Evolutionary conservation across 2,329 filamentous ascomycete genomes (phyloP).

Genomic region (Rhynchosporium secalis): DNA sequence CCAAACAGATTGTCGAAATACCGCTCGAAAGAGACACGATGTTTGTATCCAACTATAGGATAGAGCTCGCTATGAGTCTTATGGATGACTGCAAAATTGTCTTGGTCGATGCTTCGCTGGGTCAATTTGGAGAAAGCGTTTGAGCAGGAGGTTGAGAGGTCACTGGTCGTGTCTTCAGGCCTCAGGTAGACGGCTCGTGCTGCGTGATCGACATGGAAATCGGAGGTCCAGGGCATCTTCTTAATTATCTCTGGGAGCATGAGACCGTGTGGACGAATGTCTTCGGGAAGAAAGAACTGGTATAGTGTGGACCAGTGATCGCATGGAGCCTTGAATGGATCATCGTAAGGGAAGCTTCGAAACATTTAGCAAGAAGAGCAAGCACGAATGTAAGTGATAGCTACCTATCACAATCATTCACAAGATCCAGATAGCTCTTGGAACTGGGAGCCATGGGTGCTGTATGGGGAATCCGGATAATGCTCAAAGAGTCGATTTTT

Average conservation of each 20-base stretch:
- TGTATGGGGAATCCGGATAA: neutral
- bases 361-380: neutral
- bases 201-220: constrained; percentile 42
- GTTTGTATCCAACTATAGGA: constrained; percentile 34
- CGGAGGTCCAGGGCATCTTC: constrained; percentile 49
- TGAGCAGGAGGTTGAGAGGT: constrained; percentile 41
- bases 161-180: constrained; percentile 30
- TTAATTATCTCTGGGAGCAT: constrained; percentile 48
- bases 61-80: constrained; percentile 47
- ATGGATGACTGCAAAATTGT: constrained; percentile 44
- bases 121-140: constrained; percentile 45
- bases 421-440: constrained; percentile 42
- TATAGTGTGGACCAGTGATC: constrained; percentile 42
- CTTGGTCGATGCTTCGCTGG: constrained; percentile 41
- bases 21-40: constrained; percentile 25
- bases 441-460: constrained; percentile 15
- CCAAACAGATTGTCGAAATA: constrained; percentile 55
- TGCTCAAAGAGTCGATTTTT: neutral
- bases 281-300: constrained; percentile 47
- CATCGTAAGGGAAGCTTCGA: constrained; percentile 25
- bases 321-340: constrained; percentile 11
- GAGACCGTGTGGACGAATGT: constrained; percentile 51
- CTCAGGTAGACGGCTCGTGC: constrained; percentile 41
- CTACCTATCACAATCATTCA: constrained; percentile 48
- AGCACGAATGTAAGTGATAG: neutral